Evolutionary conservation across 2,329 filamentous ascomycete species (phyloP).

Genomic region (Cladorrhinum sp.): DNA sequence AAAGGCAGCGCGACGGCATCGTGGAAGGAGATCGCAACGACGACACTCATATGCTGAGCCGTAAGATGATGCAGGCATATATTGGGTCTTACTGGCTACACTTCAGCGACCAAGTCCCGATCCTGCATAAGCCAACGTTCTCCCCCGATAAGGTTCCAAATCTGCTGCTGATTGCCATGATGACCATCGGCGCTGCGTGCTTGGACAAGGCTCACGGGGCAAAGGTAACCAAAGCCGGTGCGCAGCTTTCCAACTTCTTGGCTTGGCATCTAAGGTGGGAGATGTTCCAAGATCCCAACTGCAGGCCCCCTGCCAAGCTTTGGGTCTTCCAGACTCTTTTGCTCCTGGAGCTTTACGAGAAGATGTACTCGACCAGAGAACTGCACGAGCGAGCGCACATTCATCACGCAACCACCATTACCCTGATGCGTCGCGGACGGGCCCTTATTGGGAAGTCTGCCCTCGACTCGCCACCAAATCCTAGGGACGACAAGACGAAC

Average conservation of each 20-base stretch:
- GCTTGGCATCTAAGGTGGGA: slow-evolving; percentile 95
- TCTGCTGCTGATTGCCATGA: slow-evolving; percentile 79
- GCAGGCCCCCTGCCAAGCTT: slow-evolving; percentile 85
- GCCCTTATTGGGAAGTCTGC: slow-evolving; percentile 84
- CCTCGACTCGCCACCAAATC: slow-evolving; percentile 77
- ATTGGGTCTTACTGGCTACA: slow-evolving; percentile 92
- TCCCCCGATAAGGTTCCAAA: slow-evolving; percentile 82
- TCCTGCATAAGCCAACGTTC: slow-evolving; percentile 92
- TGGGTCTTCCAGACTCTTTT: slow-evolving; percentile 94
- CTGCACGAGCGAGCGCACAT: slow-evolving; percentile 94
- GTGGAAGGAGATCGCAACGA: slow-evolving; percentile 73
- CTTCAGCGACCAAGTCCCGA: slow-evolving; percentile 91
- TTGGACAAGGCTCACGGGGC: slow-evolving; percentile 78
- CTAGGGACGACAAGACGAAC: slow-evolving; percentile 57
- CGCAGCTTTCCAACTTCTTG: slow-evolving; percentile 82
- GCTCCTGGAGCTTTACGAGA: slow-evolving; percentile 90
- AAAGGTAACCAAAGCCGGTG: slow-evolving; percentile 70
- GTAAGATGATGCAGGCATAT: slow-evolving; percentile 94
- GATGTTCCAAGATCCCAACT: slow-evolving; percentile 88
- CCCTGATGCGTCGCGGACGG: slow-evolving; percentile 88
- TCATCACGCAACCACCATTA: slow-evolving; percentile 92
- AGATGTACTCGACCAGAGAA: slow-evolving; percentile 91
- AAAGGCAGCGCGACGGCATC: slow-evolving; percentile 72
- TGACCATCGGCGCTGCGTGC: slow-evolving; percentile 88
- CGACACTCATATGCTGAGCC: slow-evolving; percentile 67